Percentiles rank a stretch among this genome's conserved stretches.
phyloP scores from a whole-genome alignment of 805 yeast species.

The Teunomyces panamensis region DNA sequence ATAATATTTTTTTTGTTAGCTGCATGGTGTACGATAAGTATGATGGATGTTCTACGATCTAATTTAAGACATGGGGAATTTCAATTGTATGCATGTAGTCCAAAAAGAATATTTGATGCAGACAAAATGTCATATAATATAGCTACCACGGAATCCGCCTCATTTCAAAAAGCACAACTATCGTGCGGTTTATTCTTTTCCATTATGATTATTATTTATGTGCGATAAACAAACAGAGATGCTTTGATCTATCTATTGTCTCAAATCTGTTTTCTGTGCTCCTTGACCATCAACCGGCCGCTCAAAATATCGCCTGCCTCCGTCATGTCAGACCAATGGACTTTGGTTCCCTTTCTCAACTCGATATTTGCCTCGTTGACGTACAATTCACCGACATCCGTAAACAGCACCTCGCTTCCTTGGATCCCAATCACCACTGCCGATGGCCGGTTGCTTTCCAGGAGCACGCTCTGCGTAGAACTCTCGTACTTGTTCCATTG shows the following conservation, averaged over 20 bases:
- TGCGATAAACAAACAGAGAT: too few species aligned
- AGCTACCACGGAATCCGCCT: not conserved
- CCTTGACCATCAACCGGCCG: slow-evolving; percentile 44
- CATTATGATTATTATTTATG: not conserved
- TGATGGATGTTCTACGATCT: not conserved
- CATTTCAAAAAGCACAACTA: not conserved
- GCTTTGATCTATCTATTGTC: not conserved
- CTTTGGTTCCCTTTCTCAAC: slow-evolving; percentile 61
- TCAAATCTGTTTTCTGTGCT: not conserved
- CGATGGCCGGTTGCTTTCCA: not conserved
- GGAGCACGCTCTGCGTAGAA: not conserved
- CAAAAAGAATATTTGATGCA: not conserved
- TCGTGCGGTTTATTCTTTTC: not conserved
- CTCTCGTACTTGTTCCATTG: slow-evolving; percentile 16
- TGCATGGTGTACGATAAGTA: not conserved
- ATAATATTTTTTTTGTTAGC: not conserved
- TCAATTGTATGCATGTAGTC: not conserved
- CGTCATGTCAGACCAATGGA: slow-evolving; percentile 67
- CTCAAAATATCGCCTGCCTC: slow-evolving; percentile 66
- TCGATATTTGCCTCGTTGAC: slow-evolving; percentile 55
- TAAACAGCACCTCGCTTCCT: slow-evolving; percentile 61
- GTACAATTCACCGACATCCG: slow-evolving; percentile 56
- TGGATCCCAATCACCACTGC: slow-evolving; percentile 70
- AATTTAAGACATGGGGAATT: not conserved
- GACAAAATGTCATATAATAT: not conserved